phyloP scores from a whole-genome alignment of 768 basidiomycete genomes.

The Russula sp. region DNA sequence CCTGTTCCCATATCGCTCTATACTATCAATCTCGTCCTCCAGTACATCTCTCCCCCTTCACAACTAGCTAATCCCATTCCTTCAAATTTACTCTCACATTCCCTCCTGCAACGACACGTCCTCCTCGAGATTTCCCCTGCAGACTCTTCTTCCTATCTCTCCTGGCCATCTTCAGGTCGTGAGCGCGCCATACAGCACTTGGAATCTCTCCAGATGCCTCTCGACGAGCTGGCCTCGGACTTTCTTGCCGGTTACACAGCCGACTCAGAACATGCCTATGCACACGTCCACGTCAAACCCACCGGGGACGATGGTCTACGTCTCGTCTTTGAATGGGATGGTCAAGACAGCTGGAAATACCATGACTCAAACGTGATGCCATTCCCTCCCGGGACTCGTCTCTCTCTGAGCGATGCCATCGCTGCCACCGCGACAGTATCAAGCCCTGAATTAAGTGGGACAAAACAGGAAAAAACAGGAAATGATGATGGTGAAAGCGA shows the following conservation, averaged over 20 bases:
- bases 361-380: slow-evolving; percentile 67
- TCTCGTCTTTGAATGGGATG: slow-evolving; percentile 66
- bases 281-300: slow-evolving; percentile 34
- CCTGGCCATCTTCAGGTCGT: slow-evolving; percentile 51
- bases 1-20: slow-evolving; percentile 33
- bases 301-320: slow-evolving; percentile 38
- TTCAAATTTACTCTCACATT: slow-evolving; percentile 50
- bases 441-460: background rate
- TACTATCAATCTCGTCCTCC: slow-evolving; percentile 44
- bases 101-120: slow-evolving; percentile 57
- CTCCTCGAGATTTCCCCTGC: slow-evolving; percentile 52
- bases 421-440: slow-evolving; percentile 15
- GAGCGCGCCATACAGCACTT: slow-evolving; percentile 40
- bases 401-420: slow-evolving; percentile 29
- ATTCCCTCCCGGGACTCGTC: slow-evolving; percentile 45
- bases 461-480: slow-evolving; percentile 24
- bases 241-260: slow-evolving; percentile 32
- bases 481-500: slow-evolving; percentile 28
- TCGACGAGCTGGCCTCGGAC: slow-evolving; percentile 42
- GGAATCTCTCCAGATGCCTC: slow-evolving; percentile 32
- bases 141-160: slow-evolving; percentile 51
- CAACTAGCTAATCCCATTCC: slow-evolving; percentile 48
- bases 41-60: slow-evolving; percentile 51
- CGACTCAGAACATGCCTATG: slow-evolving; percentile 20
- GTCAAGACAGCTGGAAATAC: slow-evolving; percentile 53